Conservation (phyloP, 1,284 basidiomycete species). For the Melampsora americana region DNA sequence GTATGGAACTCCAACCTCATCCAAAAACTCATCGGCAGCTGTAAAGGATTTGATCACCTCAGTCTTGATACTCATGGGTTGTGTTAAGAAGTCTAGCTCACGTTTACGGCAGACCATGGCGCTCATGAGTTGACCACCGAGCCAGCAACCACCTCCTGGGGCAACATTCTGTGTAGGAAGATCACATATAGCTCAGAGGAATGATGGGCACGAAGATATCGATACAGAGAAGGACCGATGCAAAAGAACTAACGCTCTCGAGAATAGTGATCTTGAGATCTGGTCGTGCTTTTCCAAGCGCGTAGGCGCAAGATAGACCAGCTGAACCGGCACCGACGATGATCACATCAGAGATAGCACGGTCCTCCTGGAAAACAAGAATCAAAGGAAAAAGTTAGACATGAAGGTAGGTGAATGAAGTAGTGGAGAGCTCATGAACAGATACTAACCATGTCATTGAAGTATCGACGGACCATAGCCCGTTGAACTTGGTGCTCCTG, state of each 20-base stretch:
- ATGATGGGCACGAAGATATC: neutral
- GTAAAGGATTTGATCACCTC: neutral
- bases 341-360: constrained; percentile 71
- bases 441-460: constrained; percentile 47
- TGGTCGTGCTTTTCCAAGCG: constrained; percentile 66
- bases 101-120: constrained; percentile 80
- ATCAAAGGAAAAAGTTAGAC: constrained; percentile 61
- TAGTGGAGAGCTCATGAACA: constrained; percentile 61
- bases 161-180: constrained; percentile 58
- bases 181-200: neutral
- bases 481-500: constrained; percentile 69
- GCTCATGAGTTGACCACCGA: constrained; percentile 77
- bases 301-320: constrained; percentile 74
- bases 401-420: constrained; percentile 43
- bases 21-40: constrained; percentile 70
- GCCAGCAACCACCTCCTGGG: constrained; percentile 73
- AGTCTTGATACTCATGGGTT: neutral
- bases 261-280: constrained; percentile 76
- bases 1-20: constrained; percentile 70
- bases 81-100: neutral
- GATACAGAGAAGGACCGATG: constrained; percentile 60
- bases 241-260: constrained; percentile 66
- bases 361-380: constrained; percentile 68
- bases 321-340: constrained; percentile 77
- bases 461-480: constrained; percentile 72